A percentile compares a stretch with the other conserved stretches of the same genome.
phyloP scores from a whole-genome alignment of 2,329 filamentous ascomycete species.

The Pezicula rhizophila region DNA sequence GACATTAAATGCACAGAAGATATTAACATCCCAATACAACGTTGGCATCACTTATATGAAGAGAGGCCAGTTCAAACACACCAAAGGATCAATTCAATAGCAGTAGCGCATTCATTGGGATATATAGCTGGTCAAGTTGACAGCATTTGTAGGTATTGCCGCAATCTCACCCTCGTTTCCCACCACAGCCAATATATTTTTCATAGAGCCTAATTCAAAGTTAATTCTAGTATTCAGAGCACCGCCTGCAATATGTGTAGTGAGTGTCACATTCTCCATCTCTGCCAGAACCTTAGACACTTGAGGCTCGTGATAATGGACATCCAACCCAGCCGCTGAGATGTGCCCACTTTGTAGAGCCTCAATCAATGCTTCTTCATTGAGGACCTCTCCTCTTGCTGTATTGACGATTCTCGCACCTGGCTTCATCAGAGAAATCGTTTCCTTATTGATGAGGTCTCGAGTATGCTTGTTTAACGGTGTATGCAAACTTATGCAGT shows the following conservation, averaged over 20 bases:
- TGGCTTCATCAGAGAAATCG: slow-evolving; percentile 71
- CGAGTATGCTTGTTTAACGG: slow-evolving; percentile 63
- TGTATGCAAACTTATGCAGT: slow-evolving; percentile 63
- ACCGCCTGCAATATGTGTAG: slow-evolving; percentile 58
- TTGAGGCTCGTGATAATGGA: slow-evolving; percentile 71
- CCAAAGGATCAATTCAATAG: no score
- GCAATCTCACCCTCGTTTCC: not conserved
- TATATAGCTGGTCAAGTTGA: not conserved
- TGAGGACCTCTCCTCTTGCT: slow-evolving; percentile 70
- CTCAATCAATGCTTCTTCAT: slow-evolving; percentile 68
- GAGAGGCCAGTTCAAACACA: no score
- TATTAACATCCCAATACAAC: no score
- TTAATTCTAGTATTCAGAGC: slow-evolving; percentile 51
- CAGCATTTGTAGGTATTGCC: not conserved
- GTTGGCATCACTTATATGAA: no score
- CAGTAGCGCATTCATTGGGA: not conserved
- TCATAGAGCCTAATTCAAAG: slow-evolving; percentile 59
- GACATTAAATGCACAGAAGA: no score
- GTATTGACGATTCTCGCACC: slow-evolving; percentile 74
- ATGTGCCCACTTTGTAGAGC: slow-evolving; percentile 65
- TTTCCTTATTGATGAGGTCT: slow-evolving; percentile 61
- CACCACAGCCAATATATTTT: slow-evolving; percentile 55
- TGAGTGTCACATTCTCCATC: slow-evolving; percentile 37
- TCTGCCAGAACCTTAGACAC: slow-evolving; percentile 43
- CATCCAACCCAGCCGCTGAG: slow-evolving; percentile 64